Evolutionary conservation across 495 filamentous ascomycete species (phyloP).

Genomic region (Patellaria atrata): DNA sequence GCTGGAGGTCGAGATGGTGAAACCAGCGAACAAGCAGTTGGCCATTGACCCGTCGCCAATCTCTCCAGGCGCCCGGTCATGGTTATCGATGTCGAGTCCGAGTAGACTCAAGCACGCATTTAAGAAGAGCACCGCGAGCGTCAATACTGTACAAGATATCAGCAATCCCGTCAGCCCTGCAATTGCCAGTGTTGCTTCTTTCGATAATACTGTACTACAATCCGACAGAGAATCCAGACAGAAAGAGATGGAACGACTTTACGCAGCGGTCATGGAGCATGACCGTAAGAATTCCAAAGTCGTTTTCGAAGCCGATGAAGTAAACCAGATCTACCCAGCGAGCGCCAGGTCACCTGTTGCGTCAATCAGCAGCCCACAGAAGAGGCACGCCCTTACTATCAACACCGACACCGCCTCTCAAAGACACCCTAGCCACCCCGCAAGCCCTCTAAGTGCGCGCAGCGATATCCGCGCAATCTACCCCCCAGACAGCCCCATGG

Average conservation of each 20-base stretch:
- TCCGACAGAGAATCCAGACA: conserved; percentile 58
- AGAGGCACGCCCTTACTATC: conserved; percentile 7
- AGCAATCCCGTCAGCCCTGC: conserved; percentile 22
- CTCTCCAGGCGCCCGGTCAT: conserved; percentile 27
- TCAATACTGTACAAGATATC: conserved; percentile 26
- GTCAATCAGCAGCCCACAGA: neutral
- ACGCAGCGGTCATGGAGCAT: conserved; percentile 81
- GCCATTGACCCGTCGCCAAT: conserved; percentile 17
- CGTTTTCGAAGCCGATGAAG: too few relatives aligned
- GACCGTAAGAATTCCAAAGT: conserved; percentile 54
- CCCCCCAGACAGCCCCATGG: conserved; percentile 20
- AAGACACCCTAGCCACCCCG: conserved; percentile 11
- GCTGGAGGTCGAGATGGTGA: conserved; percentile 40
- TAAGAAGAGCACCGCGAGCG: conserved; percentile 20
- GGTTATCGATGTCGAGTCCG: conserved; percentile 14
- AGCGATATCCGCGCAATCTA: conserved; percentile 27
- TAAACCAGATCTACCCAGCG: too few relatives aligned
- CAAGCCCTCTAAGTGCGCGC: conserved; percentile 5
- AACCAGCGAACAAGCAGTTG: conserved; percentile 27
- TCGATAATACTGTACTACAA: conserved; percentile 63
- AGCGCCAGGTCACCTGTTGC: neutral
- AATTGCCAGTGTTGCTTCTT: conserved; percentile 37
- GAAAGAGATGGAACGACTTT: conserved; percentile 74
- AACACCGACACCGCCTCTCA: conserved; percentile 3
- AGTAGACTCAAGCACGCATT: conserved; percentile 18